Conservation (phyloP, 106 monocot species). For the Platanthera guangdongensis region DNA sequence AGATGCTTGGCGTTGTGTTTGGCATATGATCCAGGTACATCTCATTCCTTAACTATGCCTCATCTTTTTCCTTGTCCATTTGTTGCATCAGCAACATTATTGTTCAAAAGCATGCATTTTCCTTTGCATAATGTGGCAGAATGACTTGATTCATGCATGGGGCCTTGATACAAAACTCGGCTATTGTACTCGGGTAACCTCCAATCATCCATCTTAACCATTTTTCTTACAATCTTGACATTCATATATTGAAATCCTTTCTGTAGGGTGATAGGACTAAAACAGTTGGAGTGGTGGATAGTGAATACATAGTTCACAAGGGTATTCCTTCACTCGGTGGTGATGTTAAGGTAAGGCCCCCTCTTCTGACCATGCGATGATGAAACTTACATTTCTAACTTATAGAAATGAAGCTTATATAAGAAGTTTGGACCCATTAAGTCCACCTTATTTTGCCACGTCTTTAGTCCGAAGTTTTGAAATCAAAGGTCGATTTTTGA, state of each 20-base stretch:
- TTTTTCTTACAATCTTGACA: conserved; percentile 7
- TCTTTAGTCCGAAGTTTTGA: neutral
- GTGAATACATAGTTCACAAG: conserved; percentile 58
- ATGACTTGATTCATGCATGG: conserved; percentile 94
- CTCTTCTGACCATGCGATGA: neutral
- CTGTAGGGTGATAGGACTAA: conserved; percentile 48
- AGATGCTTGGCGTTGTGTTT: conserved; percentile 67
- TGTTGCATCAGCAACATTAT: neutral
- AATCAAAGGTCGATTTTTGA: neutral
- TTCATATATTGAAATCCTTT: conserved; percentile 3
- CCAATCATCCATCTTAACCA: neutral
- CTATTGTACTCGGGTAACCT: conserved; percentile 72
- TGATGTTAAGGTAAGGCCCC: conserved; percentile 30
- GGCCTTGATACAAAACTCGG: conserved; percentile 82
- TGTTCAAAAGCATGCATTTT: neutral
- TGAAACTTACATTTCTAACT: neutral
- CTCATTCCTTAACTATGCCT: neutral
- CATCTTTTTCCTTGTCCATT: neutral
- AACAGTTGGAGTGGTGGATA: conserved; percentile 55
- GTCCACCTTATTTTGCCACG: neutral
- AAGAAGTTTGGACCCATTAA: neutral
- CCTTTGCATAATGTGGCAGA: conserved; percentile 27
- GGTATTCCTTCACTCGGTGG: conserved; percentile 53
- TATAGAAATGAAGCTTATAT: neutral
- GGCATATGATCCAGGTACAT: conserved; percentile 67